Percentiles rank a stretch among this genome's conserved stretches.
Conservation (phyloP, 2,329 filamentous ascomycete genomes). For the Fonsecaea pugnacius region DNA sequence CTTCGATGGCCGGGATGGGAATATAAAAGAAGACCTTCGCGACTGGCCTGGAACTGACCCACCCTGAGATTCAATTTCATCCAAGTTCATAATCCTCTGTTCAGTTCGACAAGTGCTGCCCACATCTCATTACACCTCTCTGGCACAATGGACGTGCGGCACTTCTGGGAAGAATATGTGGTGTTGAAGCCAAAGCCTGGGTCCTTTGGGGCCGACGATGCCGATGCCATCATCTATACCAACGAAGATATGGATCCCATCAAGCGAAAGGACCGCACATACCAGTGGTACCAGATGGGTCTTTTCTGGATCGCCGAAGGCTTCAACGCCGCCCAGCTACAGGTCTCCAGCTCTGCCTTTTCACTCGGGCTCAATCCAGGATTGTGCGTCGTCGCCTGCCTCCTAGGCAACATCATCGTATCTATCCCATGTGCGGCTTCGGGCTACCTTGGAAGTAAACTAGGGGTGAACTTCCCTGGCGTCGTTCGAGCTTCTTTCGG, state of each 20-base stretch:
- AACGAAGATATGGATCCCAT: conserved; percentile 28
- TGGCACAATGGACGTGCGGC: conserved; percentile 6
- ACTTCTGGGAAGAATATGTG: conserved; percentile 24
- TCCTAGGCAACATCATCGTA: conserved; percentile 26
- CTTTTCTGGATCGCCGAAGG: conserved; percentile 28
- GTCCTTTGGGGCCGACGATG: conserved; percentile 21
- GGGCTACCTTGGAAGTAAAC: conserved; percentile 22
- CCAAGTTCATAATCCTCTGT: neutral
- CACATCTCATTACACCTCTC: neutral
- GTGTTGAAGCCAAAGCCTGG: conserved; percentile 24
- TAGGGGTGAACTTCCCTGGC: conserved; percentile 22
- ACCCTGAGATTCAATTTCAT: neutral
- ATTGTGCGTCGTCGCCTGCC: conserved; percentile 22
- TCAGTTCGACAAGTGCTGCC: conserved; percentile 2
- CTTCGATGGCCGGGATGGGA: neutral
- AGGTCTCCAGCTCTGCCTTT: conserved; percentile 25
- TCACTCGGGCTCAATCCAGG: conserved; percentile 25
- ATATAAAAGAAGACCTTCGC: conserved; percentile 7
- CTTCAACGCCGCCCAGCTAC: conserved; percentile 25
- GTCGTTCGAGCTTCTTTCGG: conserved; percentile 22
- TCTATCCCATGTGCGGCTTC: conserved; percentile 23
- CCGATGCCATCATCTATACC: conserved; percentile 13
- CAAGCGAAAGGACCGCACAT: conserved; percentile 25
- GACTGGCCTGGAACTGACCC: neutral
- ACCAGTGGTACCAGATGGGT: conserved; percentile 29